Conservation (phyloP, 192 early-diverging fungal species). For the Rhizophagus clarus region DNA sequence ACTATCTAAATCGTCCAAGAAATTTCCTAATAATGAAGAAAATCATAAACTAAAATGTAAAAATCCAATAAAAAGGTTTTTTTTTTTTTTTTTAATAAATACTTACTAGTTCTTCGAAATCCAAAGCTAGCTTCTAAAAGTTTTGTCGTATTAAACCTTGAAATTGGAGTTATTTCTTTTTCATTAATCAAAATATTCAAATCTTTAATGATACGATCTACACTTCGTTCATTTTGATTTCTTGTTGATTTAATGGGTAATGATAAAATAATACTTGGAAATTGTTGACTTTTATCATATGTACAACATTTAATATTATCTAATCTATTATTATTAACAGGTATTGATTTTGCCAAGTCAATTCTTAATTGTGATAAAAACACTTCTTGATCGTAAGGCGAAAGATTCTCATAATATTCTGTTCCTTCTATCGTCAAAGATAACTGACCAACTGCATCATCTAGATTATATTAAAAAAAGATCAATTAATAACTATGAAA, state of each 20-base stretch:
- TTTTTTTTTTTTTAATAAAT: no score
- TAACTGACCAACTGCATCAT: no score
- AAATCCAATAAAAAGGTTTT: no score
- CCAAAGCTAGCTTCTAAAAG: neutral
- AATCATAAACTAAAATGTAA: no score
- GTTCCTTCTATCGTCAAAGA: no score
- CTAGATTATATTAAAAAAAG: no score
- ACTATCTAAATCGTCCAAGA: neutral
- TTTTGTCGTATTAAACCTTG: neutral
- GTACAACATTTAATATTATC: neutral
- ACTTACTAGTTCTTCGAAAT: neutral
- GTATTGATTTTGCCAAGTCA: neutral
- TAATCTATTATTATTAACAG: neutral
- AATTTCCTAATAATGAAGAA: neutral
- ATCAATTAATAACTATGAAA: no score
- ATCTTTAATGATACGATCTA: neutral
- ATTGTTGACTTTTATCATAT: neutral
- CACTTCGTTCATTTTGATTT: neutral
- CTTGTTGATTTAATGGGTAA: neutral
- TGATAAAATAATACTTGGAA: neutral
- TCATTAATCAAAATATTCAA: conserved; percentile 1
- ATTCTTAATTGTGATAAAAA: neutral
- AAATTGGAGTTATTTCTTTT: neutral
- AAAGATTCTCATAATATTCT: neutral
- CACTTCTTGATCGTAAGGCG: neutral